Evolutionary conservation across 352 stramenopile genomes (phyloP).

Genomic region (Phytophthora sp.): DNA sequence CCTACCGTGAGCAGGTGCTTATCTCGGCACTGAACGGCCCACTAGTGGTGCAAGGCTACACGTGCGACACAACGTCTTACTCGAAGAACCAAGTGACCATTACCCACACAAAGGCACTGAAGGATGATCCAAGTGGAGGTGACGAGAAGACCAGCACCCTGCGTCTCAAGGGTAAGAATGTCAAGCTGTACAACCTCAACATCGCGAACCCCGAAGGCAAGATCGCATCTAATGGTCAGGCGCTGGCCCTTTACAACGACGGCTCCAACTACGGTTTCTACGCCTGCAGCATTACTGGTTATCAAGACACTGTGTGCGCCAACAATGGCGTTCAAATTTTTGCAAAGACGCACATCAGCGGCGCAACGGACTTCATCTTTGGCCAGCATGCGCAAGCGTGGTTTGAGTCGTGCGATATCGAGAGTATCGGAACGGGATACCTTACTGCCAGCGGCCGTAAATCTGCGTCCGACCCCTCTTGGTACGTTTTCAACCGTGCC

Average conservation of each 20-base stretch:
- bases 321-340: neutral
- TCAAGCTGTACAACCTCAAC: conserved; percentile 27
- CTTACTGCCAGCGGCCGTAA: neutral
- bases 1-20: conserved; percentile 18
- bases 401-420: conserved; percentile 1
- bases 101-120: conserved; percentile 8
- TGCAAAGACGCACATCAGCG: neutral
- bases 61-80: conserved; percentile 22
- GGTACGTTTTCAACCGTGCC: neutral
- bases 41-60: conserved; percentile 24
- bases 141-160: conserved; percentile 9
- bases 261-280: conserved; percentile 15
- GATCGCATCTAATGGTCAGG: conserved; percentile 5
- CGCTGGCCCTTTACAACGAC: neutral
- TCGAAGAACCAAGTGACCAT: conserved; percentile 14
- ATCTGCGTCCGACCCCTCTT: neutral
- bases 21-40: neutral
- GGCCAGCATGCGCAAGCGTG: neutral
- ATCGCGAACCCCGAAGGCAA: conserved; percentile 9
- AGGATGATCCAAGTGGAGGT: conserved; percentile 1
- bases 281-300: conserved; percentile 15
- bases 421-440: neutral
- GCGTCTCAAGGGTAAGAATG: conserved; percentile 1
- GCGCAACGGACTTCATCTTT: conserved; percentile 1
- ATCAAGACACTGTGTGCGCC: neutral